Percentiles rank a stretch among this genome's conserved stretches.
phyloP scores from a whole-genome alignment of 169 alveolate genomes.

The Plasmodium vivax region DNA sequence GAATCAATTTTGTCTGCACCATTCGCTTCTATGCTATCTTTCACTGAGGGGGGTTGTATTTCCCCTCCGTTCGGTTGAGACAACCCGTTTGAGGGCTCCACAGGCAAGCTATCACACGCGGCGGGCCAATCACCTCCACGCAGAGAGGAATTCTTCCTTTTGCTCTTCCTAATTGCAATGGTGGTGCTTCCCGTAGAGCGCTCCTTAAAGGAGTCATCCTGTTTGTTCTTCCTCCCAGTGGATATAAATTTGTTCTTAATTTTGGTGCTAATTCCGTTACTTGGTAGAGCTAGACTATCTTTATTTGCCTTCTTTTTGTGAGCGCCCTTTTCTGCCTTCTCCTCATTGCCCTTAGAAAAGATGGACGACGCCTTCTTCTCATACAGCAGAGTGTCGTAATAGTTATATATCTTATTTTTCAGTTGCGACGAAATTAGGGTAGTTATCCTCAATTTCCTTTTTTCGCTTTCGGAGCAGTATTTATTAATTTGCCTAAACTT shows the following conservation, averaged over 20 bases:
- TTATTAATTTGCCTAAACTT: conserved; percentile 35
- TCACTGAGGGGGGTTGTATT: background rate
- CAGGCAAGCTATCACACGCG: background rate
- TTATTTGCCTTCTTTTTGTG: background rate
- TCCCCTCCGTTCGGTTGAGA: background rate
- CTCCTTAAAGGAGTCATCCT: background rate
- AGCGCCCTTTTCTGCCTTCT: background rate
- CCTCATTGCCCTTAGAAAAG: background rate
- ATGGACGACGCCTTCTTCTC: conserved; percentile 1
- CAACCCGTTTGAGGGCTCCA: background rate
- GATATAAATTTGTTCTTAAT: background rate
- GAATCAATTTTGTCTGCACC: background rate
- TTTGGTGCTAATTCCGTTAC: background rate
- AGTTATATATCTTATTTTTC: conserved; percentile 47
- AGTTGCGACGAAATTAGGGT: conserved; percentile 18
- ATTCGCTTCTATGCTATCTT: background rate
- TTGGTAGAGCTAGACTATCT: background rate
- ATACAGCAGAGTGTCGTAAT: conserved; percentile 14
- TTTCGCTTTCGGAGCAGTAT: conserved; percentile 20
- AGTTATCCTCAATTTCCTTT: conserved; percentile 28
- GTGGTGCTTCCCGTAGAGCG: background rate
- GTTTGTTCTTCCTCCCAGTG: background rate
- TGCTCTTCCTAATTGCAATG: background rate
- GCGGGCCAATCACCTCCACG: background rate
- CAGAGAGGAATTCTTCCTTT: background rate